Evolutionary conservation across 768 basidiomycete species (phyloP), one percentile per base, ranked within the genome.

Genomic region (Cubamyces sp.): DNA sequence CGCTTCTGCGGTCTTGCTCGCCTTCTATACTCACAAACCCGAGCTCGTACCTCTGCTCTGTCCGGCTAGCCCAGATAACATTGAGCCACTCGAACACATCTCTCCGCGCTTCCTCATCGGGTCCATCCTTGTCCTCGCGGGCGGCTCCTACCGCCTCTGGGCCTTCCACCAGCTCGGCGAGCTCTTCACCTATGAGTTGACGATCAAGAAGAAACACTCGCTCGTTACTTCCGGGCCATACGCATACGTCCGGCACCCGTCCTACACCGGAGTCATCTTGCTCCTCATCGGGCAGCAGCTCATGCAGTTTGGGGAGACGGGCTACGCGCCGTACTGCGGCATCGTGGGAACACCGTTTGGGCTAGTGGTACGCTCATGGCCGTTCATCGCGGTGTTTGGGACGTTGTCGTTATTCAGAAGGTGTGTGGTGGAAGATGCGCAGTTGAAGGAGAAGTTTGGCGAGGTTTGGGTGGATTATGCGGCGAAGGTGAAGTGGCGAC

Each of bases 211-310:
- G 11, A 48, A 70, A 19, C 79, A 80, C 61, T 62, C 61, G 48
- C 70, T 80, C 12, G 64, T 80, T 53, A 78, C 75, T 1, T 61
- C 67, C 2, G 77, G 78, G 0, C 79, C 77, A 4, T 80, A 80
- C 61, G 56, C 71, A 39, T 50, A 73, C 43, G 77, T 79, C 19
- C 76, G 77, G 15, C 78, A 79, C 59, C 78, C 78, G 18, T 65
- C 66, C 18, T 78, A 77, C 65, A 63, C 70, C 45, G 74, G 73
- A 9, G 56, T 76, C 40, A 64, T 71, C 56, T 67, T 73, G 12
- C 70, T 68, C 45, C 49, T 66, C 15, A 48, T 54, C 14, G 75
- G 74, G 37, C 64, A 51, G 26, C 48, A 58, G 37, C 57, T 58
- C 30, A 51, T 58, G 57, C 57, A 58, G 25, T 51, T 58, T 21